Base-by-base conservation (phyloP, 164 flowering plant species). In the Brasenia schreberi region DNA sequence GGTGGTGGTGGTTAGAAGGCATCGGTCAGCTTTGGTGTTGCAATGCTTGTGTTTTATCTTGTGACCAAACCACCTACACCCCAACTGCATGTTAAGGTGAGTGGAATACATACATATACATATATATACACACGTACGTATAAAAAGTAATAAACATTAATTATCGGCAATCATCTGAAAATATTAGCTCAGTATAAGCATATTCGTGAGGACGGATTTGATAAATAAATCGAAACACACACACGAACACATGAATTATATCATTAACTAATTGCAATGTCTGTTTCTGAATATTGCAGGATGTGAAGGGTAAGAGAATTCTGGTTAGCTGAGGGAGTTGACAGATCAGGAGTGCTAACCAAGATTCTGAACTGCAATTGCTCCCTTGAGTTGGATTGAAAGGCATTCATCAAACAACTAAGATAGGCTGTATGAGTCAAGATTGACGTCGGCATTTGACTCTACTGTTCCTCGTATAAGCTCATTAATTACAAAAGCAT, bases 41-140 rank as follows among this genome's bases (percentile, higher is more conserved):
- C 92, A 5, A 73, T 92, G 84, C 77, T 86, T 66, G 88, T 92
- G 18, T 92, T 92, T 76, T 92, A 78, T 75, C 19, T 85, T 17
- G 84, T 79, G 33, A 81, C 96, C 0, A 84, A 80, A 63, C 98
- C 96, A 1, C 90, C 96, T 10, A 72, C 82, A 12, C 97, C 97
- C 19, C 69, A 67, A 19, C 14, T 92, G 6, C 80, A 84, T 43
- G 33, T 89, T 64, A 66, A 87, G 96, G 97, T 89, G 4, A 33
- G 39, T 33, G 1, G 4, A 33, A 33, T 0, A 4, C 3, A 33
- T 33, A 33, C 3, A 33, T 33, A 3, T 33, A 33, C 3, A 33
- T 33, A 33, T 33, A 33, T 33, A 33, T 33, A 33, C 2, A 23
- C 2, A 23, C 2, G 2, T 23, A 23, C 27, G 27, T 23, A 23